Conservation (phyloP, 305 asterid genomes). For the Salvia sclarea region DNA sequence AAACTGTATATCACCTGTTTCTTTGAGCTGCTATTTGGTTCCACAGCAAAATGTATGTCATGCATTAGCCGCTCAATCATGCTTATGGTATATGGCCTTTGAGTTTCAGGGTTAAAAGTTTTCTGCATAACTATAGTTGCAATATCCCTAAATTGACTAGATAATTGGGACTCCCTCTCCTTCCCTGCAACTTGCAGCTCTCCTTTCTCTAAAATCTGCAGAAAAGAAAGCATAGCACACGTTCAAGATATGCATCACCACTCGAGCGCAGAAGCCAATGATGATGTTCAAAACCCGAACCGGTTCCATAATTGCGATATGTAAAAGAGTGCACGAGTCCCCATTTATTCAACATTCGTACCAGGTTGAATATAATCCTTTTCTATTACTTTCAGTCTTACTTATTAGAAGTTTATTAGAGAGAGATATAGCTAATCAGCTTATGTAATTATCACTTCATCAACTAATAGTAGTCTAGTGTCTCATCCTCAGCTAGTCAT, state of each 20-base stretch:
- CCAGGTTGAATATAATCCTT: background rate
- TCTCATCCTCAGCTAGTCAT: background rate
- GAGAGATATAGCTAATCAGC: background rate
- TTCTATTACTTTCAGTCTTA: background rate
- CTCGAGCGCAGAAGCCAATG: background rate
- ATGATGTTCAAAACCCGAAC: background rate
- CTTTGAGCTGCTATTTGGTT: conserved; percentile 83
- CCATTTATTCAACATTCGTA: conserved; percentile 9
- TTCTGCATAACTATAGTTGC: conserved; percentile 90
- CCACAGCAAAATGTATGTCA: conserved; percentile 83
- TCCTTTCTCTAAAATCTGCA: conserved; percentile 89
- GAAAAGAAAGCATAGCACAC: conserved; percentile 7
- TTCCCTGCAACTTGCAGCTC: conserved; percentile 93
- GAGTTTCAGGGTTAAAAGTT: conserved; percentile 82
- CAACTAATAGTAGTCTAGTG: background rate
- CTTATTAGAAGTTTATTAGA: background rate
- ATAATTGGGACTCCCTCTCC: conserved; percentile 83
- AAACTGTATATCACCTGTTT: conserved; percentile 57
- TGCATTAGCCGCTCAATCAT: conserved; percentile 96
- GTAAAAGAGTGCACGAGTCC: background rate
- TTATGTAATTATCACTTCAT: background rate
- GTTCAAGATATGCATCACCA: conserved; percentile 15
- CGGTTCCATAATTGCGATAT: background rate
- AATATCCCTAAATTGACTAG: conserved; percentile 85
- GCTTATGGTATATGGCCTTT: conserved; percentile 82